Evolutionary conservation across 306 rosid species (phyloP).

Genomic region (Medicago lupulina): DNA sequence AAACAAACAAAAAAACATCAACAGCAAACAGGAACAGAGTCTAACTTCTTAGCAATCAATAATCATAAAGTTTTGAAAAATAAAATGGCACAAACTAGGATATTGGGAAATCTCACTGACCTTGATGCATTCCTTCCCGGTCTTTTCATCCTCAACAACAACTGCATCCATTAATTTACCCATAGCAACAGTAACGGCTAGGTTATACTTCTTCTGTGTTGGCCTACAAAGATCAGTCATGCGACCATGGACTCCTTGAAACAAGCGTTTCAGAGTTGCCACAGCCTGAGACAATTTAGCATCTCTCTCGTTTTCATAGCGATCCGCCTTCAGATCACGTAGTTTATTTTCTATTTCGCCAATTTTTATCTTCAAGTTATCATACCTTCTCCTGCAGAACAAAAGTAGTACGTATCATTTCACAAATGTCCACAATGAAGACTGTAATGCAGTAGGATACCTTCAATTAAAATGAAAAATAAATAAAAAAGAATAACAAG

Average conservation of each 20-base stretch:
- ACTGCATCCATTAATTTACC: constrained; percentile 99
- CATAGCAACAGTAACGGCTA: constrained; percentile 98
- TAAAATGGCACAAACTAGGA: constrained; percentile 21
- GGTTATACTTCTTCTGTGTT: constrained; percentile 93
- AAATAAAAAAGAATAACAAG: not conserved
- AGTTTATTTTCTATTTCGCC: constrained; percentile 86
- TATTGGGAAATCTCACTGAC: constrained; percentile 49
- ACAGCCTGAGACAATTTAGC: constrained; percentile 94
- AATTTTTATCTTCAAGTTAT: constrained; percentile 69
- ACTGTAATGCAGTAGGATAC: not conserved
- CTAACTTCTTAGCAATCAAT: constrained; percentile 16
- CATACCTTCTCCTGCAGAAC: constrained; percentile 74
- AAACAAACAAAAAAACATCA: constrained; percentile 20
- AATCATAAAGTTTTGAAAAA: constrained; percentile 28
- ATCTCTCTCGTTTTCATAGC: constrained; percentile 97
- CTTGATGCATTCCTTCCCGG: constrained; percentile 99
- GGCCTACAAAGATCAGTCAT: constrained; percentile 98
- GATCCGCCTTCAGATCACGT: constrained; percentile 94
- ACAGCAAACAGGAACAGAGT: constrained; percentile 30
- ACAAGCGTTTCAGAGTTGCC: constrained; percentile 93
- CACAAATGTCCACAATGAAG: constrained; percentile 15
- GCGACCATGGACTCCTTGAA: constrained; percentile 98
- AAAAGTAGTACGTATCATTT: constrained; percentile 34
- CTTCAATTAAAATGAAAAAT: not conserved
- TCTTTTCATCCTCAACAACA: constrained; percentile 92